These are phyloP conservation scores for Gaeumannomyces tritici DNA, from an alignment of 2,329 filamentous ascomycete genomes.

Conservation along the genomic window DNA sequence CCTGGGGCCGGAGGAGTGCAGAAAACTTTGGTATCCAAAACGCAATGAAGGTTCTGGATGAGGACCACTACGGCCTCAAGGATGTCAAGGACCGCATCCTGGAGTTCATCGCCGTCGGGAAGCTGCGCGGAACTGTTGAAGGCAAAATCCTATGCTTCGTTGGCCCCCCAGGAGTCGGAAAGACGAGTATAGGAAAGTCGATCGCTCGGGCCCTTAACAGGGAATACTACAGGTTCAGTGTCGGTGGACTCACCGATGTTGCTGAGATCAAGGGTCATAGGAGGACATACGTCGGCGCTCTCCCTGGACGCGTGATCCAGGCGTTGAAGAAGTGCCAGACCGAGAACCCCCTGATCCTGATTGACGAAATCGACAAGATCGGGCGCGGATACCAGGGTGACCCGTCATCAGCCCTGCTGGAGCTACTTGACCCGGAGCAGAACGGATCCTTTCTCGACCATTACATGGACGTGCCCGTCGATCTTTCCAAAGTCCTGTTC, in stretches of 20 bases:
- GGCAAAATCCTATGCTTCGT: constrained; percentile 98
- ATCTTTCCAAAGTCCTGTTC: constrained; percentile 94
- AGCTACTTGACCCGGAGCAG: constrained; percentile 92
- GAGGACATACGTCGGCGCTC: constrained; percentile 88
- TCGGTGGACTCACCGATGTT: constrained; percentile 92
- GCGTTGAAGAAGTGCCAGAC: constrained; percentile 98
- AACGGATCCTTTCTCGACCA: constrained; percentile 97
- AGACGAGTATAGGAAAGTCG: constrained; percentile 97
- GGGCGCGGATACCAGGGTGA: constrained; percentile 94
- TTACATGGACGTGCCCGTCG: constrained; percentile 96
- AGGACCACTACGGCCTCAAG: constrained; percentile 93
- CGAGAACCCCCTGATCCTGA: constrained; percentile 91
- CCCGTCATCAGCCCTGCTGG: constrained; percentile 85
- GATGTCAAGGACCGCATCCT: constrained; percentile 98
- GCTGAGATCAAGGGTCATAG: constrained; percentile 98
- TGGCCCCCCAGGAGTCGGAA: constrained; percentile 92
- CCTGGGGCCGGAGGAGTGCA: constrained; percentile 89
- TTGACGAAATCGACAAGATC: constrained; percentile 98
- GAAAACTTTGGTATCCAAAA: constrained; percentile 96
- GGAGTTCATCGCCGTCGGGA: constrained; percentile 96
- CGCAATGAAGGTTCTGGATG: constrained; percentile 81
- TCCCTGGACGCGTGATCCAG: constrained; percentile 95
- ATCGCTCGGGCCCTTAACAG: constrained; percentile 90
- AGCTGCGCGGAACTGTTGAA: constrained; percentile 91
- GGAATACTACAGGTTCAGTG: constrained; percentile 97